Conservation (phyloP, 148 eudicot genomes). For the Cornus suecica region DNA sequence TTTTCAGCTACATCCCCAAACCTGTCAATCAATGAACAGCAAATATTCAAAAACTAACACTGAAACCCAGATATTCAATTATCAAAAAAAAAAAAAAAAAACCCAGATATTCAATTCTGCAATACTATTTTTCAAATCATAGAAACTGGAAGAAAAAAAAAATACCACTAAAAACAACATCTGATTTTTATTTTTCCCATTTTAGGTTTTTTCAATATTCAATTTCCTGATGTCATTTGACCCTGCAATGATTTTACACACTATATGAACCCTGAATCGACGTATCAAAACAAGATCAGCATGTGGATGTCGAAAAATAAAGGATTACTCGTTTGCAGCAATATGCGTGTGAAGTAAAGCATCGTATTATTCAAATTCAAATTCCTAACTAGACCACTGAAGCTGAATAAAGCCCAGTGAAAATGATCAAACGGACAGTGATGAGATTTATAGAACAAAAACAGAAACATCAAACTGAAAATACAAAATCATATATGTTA, state of each 20-base stretch:
- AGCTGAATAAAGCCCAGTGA: not conserved
- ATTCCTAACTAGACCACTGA: not conserved
- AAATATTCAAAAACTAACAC: not conserved
- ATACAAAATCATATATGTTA: not conserved
- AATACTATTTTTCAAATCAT: not conserved
- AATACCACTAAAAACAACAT: not conserved
- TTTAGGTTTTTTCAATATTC: not conserved
- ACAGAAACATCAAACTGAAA: constrained; percentile 12
- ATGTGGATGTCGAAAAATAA: not conserved
- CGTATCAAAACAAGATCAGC: not conserved
- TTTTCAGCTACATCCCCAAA: not conserved
- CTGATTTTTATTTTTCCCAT: not conserved
- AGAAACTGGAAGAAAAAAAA: not conserved
- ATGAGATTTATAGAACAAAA: not conserved
- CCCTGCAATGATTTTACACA: not conserved
- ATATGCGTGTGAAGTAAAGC: not conserved
- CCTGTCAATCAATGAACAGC: not conserved
- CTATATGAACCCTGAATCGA: not conserved
- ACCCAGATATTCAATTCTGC: not conserved
- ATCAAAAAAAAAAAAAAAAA: not conserved
- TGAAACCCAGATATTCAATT: not conserved
- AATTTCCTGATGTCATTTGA: not conserved
- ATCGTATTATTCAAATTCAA: not conserved
- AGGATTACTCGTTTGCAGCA: not conserved
- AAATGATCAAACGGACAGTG: not conserved